phyloP scores from a whole-genome alignment of 164 flowering plant species.

The Sedum album region DNA sequence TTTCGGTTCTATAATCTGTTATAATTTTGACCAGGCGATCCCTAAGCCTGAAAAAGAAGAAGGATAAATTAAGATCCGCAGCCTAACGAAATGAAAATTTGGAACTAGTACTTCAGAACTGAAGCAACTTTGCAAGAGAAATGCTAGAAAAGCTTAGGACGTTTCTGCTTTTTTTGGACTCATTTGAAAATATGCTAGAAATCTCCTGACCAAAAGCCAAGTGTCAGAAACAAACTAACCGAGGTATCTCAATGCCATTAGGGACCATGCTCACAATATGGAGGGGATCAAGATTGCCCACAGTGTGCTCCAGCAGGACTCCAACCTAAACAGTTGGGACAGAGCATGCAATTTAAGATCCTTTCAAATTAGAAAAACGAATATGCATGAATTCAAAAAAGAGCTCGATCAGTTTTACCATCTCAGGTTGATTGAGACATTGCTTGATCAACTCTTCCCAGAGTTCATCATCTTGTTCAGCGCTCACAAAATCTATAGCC shows the following conservation, averaged over 20 bases:
- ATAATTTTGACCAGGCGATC: conserved; percentile 87
- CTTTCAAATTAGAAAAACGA: neutral
- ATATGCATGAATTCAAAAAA: neutral
- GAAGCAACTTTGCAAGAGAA: too few species aligned
- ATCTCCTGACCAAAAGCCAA: neutral
- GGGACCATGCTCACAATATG: conserved; percentile 91
- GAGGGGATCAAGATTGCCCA: conserved; percentile 95
- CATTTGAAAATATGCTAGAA: neutral
- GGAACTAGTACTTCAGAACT: too few species aligned
- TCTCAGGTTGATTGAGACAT: conserved; percentile 82
- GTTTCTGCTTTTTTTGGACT: too few species aligned
- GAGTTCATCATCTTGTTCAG: conserved; percentile 97
- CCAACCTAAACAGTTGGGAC: conserved; percentile 56
- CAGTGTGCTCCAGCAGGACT: conserved; percentile 89
- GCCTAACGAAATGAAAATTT: too few species aligned
- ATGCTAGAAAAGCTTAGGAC: too few species aligned
- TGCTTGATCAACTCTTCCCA: conserved; percentile 96
- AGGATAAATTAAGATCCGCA: neutral
- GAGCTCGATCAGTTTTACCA: conserved; percentile 39
- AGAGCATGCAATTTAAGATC: neutral
- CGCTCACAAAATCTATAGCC: conserved; percentile 90
- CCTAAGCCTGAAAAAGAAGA: conserved; percentile 53
- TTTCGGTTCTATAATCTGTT: conserved; percentile 94
- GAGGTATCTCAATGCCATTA: conserved; percentile 83
- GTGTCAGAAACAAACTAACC: conserved; percentile 38